These are phyloP conservation scores for Alternaria gansuensis DNA, from an alignment of 2,329 filamentous ascomycete species.

Conservation along the genomic window DNA sequence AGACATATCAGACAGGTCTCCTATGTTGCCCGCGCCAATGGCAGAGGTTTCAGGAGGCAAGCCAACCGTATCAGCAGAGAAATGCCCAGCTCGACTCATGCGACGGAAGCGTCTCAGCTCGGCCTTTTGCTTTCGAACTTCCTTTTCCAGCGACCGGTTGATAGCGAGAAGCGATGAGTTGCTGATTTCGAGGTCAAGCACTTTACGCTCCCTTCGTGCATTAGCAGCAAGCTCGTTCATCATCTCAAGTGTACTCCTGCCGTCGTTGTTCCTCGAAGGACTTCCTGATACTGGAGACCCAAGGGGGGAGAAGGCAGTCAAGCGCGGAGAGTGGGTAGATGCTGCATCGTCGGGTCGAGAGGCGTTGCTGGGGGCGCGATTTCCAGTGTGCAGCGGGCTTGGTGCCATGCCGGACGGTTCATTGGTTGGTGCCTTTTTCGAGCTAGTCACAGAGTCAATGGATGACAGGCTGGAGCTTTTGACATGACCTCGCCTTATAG, in stretches of 20 bases:
- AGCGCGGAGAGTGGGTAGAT: conserved; percentile 38
- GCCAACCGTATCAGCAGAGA: conserved; percentile 67
- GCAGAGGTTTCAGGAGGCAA: conserved; percentile 57
- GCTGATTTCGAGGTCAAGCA: conserved; percentile 94
- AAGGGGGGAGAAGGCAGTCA: conserved; percentile 36
- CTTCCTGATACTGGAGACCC: conserved; percentile 57
- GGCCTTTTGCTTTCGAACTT: conserved; percentile 88
- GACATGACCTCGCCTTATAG: conserved; percentile 43
- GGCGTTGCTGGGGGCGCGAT: conserved; percentile 37
- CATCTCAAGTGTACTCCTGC: conserved; percentile 62
- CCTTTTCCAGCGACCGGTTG: conserved; percentile 89
- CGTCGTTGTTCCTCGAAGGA: conserved; percentile 65
- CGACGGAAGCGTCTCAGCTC: conserved; percentile 87
- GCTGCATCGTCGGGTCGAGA: conserved; percentile 39
- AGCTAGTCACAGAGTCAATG: conserved; percentile 54
- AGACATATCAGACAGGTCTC: conserved; percentile 50
- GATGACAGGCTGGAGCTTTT: conserved; percentile 58
- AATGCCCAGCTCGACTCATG: conserved; percentile 80
- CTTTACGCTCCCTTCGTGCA: conserved; percentile 90
- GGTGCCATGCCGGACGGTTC: conserved; percentile 36
- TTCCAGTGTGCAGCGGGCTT: conserved; percentile 50
- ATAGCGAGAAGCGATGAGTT: conserved; percentile 95
- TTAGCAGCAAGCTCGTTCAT: conserved; percentile 83
- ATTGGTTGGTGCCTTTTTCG: conserved; percentile 41
- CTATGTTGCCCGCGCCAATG: conserved; percentile 46